Evolutionary conservation across 495 filamentous ascomycete species (phyloP), one percentile per base, ranked within the genome.

Genomic region (Penicillium canariense): DNA sequence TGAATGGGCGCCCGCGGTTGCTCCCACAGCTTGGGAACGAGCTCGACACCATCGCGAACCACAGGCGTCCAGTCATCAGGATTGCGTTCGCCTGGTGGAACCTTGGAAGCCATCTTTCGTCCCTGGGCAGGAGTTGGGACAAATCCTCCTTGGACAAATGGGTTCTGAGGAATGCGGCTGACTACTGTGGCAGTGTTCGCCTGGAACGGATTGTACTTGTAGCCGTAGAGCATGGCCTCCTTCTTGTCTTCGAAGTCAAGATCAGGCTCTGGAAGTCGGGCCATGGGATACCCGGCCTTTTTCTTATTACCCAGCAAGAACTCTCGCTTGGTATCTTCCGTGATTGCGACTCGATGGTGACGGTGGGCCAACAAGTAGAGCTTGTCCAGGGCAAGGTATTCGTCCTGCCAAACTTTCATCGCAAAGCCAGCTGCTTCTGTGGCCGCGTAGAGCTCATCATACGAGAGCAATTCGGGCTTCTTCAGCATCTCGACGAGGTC

Each of bases 311-410:
- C 59, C 18, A 40, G 35, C 34, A 52, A 6, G 17, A 55, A 50
- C 18, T 62, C 51, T 17, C 59, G 45, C 57, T 68, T 65, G 5
- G 54, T 44, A 10, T 60, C 55, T 2, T 23, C 32, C 4, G 57
- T 39, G 20, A 57, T 26, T 11, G 52, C 30, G 25, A 35, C 47
- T 14, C 62, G 59, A 9, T 62, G 46, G 50, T 74, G 52, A 67
- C 74, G 62, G 67, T 82, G 61, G 63, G 78, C 59, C 68, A 65
- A 48, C 70, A 80, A 79, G 17, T 79, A 70, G 31, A 83, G 71
- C 48, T 79, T 78, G 50, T 84, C 78, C 5, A 91, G 76, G 14
- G 75, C 75, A 11, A 82, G 61, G 59, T 78, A 88, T 59, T 91
- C 84, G 15, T 84, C 74, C 63, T 91, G 85, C 74, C 84, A 85